These are phyloP conservation scores for Barnettozyma sp. DNA, from an alignment of 805 yeast species.

Conservation along the genomic window DNA sequence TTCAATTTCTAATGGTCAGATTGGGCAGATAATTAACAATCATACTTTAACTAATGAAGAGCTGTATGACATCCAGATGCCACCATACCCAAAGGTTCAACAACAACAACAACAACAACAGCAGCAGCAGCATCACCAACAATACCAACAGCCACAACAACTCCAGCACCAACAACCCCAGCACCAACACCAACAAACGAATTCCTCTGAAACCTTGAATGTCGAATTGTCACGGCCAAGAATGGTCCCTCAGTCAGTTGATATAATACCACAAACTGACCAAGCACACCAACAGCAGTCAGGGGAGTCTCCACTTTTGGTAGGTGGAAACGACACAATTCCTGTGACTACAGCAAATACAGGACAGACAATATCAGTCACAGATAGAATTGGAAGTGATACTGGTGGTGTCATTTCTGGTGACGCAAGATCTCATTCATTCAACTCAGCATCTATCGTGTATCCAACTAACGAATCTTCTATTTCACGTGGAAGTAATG, in stretches of 20 bases:
- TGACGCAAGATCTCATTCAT: constrained; percentile 6
- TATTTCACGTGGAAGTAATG: no score
- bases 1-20: constrained; percentile 80
- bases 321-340: no score
- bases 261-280: no score
- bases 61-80: constrained; percentile 31
- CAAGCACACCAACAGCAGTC: not conserved
- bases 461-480: no score
- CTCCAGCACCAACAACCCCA: constrained; percentile 4
- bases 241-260: constrained; percentile 4
- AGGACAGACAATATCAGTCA: not conserved
- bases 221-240: constrained; percentile 3
- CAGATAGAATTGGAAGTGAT: not conserved
- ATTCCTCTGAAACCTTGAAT: no score
- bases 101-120: constrained; percentile 5
- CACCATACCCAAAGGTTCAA: constrained; percentile 20
- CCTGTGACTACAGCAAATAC: no score
- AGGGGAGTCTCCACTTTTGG: no score
- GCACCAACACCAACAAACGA: no score
- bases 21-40: constrained; percentile 58
- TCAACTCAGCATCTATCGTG: constrained; percentile 7
- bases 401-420: not conserved
- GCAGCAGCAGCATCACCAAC: constrained; percentile 1
- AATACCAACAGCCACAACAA: no score
- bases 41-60: constrained; percentile 30